phyloP scores from a whole-genome alignment of 2,329 filamentous ascomycete genomes.

The Aspergillus tanneri region DNA sequence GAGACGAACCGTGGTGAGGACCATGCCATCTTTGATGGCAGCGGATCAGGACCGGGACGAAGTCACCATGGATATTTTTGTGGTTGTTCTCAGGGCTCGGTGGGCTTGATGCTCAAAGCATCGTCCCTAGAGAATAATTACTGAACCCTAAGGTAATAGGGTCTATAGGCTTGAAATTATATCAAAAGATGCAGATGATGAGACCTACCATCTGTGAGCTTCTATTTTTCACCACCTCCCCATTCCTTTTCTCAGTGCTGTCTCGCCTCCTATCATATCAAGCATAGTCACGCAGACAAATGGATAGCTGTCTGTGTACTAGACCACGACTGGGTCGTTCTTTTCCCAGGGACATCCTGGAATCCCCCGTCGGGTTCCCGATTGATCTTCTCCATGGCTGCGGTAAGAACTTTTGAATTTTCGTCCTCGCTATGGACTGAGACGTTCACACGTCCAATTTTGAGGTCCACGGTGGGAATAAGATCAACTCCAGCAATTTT shows the following conservation, averaged over 20 bases:
- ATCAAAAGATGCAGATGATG: too few relatives aligned
- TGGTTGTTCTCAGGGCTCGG: slow-evolving; percentile 56
- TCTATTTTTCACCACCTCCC: slow-evolving; percentile 58
- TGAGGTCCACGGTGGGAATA: slow-evolving; percentile 54
- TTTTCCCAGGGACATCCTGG: too few relatives aligned
- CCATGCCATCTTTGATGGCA: slow-evolving; percentile 58
- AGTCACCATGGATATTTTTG: slow-evolving; percentile 66
- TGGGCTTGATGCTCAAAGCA: slow-evolving; percentile 67
- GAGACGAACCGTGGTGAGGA: slow-evolving; percentile 59
- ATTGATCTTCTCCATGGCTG: too few relatives aligned
- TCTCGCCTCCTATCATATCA: slow-evolving; percentile 65
- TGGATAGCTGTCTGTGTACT: slow-evolving; percentile 65
- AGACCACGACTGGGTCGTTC: too few relatives aligned
- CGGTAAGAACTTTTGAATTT: too few relatives aligned
- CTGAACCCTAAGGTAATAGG: slow-evolving; percentile 57
- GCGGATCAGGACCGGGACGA: slow-evolving; percentile 62
- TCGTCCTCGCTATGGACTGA: slow-evolving; percentile 54
- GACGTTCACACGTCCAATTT: slow-evolving; percentile 58
- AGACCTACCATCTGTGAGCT: slow-evolving; percentile 59
- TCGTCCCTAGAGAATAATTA: slow-evolving; percentile 65
- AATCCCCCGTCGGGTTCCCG: too few relatives aligned
- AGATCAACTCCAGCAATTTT: slow-evolving; percentile 57
- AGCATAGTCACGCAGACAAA: slow-evolving; percentile 71
- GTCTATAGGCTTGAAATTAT: too few relatives aligned
- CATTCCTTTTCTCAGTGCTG: slow-evolving; percentile 56